A percentile compares a stretch with the other conserved stretches of the same genome.
Evolutionary conservation across 2,329 filamentous ascomycete species (phyloP).

Genomic region (Aspergillus uvarum): DNA sequence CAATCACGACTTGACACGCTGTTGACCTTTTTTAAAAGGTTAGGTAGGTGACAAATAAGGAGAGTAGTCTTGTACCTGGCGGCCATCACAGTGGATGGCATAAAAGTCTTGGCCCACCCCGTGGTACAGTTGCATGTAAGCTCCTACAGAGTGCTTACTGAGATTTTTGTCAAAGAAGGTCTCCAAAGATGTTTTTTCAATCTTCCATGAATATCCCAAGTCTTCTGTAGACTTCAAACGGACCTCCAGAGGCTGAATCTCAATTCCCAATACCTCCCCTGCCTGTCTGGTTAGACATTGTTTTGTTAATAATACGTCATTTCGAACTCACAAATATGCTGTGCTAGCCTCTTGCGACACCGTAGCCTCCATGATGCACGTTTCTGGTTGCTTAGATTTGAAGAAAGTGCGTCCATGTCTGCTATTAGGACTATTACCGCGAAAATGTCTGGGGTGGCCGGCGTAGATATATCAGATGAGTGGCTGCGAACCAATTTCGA

Average conservation of each 20-base stretch:
- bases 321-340: slow-evolving; percentile 9
- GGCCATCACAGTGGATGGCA: slow-evolving; percentile 1
- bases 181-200: slow-evolving; percentile 11
- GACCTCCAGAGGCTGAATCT: slow-evolving; percentile 13
- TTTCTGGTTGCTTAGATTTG: slow-evolving; percentile 4
- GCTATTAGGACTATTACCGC: background rate
- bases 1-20: background rate
- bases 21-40: background rate
- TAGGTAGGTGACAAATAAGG: background rate
- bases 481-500: background rate
- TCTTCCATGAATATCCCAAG: slow-evolving; percentile 11
- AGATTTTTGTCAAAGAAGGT: slow-evolving; percentile 12
- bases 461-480: slow-evolving; percentile 2
- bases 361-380: background rate
- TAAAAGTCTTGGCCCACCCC: slow-evolving; percentile 11
- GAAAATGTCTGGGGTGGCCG: background rate
- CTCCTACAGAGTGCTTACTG: slow-evolving; percentile 16
- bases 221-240: slow-evolving; percentile 11
- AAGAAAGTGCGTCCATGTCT: background rate
- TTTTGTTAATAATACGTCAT: background rate
- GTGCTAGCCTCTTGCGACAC: slow-evolving; percentile 2
- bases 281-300: background rate
- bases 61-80: background rate
- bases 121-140: slow-evolving; percentile 26
- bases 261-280: slow-evolving; percentile 14